These are phyloP conservation scores for Solanum habrochaites DNA, from an alignment of 257 asterid genomes.

Conservation along the genomic window DNA sequence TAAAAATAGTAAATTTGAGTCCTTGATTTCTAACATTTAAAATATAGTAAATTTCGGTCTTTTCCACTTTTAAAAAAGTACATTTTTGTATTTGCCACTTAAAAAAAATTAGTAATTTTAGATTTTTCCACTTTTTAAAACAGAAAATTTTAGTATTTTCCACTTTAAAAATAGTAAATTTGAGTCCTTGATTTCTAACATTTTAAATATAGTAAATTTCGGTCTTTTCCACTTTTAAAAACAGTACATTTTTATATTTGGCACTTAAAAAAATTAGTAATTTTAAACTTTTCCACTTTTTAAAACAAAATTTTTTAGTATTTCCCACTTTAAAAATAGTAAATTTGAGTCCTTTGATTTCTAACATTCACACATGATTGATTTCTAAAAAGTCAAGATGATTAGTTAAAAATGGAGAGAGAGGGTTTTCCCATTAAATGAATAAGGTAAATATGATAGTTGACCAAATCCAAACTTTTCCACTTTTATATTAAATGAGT, in stretches of 20 bases:
- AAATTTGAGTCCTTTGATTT: background rate
- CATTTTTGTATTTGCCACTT: too few relatives aligned
- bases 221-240: background rate
- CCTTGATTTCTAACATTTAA: background rate
- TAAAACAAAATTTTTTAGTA: background rate
- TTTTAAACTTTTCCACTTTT: background rate
- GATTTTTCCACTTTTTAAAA: background rate
- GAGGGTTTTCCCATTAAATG: background rate
- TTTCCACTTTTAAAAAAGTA: background rate
- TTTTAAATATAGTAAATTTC: too few relatives aligned
- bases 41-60: background rate
- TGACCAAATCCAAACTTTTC: background rate
- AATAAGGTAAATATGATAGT: background rate
- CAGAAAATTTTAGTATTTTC: background rate
- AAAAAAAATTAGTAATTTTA: background rate
- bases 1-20: background rate
- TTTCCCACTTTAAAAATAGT: background rate
- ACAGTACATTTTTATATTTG: too few relatives aligned
- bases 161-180: background rate
- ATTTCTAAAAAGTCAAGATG: too few relatives aligned
- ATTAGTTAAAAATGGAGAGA: background rate
- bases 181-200: background rate
- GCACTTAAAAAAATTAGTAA: too few relatives aligned
- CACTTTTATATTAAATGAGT: too few relatives aligned
- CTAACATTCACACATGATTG: background rate